Evolutionary conservation across 495 filamentous ascomycete species (phyloP), one percentile per base, ranked within the genome.

Genomic region (Tuber borchii): DNA sequence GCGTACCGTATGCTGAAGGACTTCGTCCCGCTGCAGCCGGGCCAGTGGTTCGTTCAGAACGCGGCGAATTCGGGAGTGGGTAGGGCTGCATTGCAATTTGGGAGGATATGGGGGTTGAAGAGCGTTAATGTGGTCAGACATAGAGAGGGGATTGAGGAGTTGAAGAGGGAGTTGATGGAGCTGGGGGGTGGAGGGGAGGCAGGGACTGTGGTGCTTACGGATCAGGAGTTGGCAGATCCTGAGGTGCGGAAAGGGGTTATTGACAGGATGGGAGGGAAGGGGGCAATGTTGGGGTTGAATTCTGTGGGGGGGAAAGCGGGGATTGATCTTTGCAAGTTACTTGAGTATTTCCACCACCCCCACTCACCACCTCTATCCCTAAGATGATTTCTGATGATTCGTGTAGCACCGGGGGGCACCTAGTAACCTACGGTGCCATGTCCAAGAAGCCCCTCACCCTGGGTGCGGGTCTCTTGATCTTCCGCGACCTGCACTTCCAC

Each of bases 391-490:
- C 37, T 20, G 1, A 51, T 46, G 31, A 65, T 26, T 61, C n/a
- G 34, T n/a, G 19, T 31, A 86, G 87, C 2, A 84, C 86, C 0
- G 88, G 88, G 26, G 93, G 88, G 2, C 89, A 91, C 70, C 86
- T 97, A 85, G 93, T 98, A 44, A 97, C 95, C 42, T 99, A 99
- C 81, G 95, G 95, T 43, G 96, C 92, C 31, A 99, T 99, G 95
- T 89, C 91, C 56, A 90, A 92, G 79, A 90, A 95, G 85, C 93
- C 93, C 0, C 87, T 97, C 22, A 86, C 86, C 39, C 84, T 97
- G 76, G 92, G 93, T 0, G 91, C 93, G 6, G 89, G 90, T 0
- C 85, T 94, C 80, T 85, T 97, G 75, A 98, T 99, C 75, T 99
- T 99, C 84, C 94, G 94, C 84, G 88, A 97, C 79, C 84, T 98